Base-by-base conservation (phyloP, 2,329 filamentous ascomycete species). In the Fusarium circinatum region DNA sequence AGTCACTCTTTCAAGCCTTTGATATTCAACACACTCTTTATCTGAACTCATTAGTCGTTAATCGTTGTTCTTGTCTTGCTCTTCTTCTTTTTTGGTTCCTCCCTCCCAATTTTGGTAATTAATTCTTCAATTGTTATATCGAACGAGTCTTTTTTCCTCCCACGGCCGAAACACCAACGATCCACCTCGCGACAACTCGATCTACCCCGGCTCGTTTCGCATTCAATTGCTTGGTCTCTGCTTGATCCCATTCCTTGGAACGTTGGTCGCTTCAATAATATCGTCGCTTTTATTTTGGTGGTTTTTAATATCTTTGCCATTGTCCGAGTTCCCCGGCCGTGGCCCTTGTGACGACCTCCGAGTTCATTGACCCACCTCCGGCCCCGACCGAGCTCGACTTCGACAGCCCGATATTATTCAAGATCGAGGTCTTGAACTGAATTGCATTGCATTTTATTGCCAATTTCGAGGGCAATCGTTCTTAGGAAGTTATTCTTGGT, bases 1-100 rank as follows among this genome's bases (percentile, higher is more conserved):
- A 78, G 75, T 76, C 76, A 67, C 70, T 78, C 76, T 62, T 73
- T 78, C 69, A 77, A 61, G 62, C 70, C 47, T 62, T 67, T 72
- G 60, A 61, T 70, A 69, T 65, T 74, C 73, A 66, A 68, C 76
- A 71, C 71, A 75, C 68, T 75, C 71, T 45, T 78, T 76, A 52
- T 36, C 49, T 52, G 36, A 28, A 55, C 61, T 68, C 67, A 64
- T 62, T 68, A 68, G 65, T 62, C 66, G 44, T 62, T 47, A 57
- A 65, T 68, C 42, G 58, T 62, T 51, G 48, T 24, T 51, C 48
- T 34, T 51, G 30, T 68, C 52, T 60, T 56, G 55, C 52, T 66
- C 67, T 74, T 66, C 56, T 73, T 67, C 68, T 71, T 74, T 74
- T 61, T 58, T 73, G 48, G 38, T 55, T 57, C 38, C 60, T 67